phyloP scores from a whole-genome alignment of 257 asterid species.

The Nicotiana sylvestris region DNA sequence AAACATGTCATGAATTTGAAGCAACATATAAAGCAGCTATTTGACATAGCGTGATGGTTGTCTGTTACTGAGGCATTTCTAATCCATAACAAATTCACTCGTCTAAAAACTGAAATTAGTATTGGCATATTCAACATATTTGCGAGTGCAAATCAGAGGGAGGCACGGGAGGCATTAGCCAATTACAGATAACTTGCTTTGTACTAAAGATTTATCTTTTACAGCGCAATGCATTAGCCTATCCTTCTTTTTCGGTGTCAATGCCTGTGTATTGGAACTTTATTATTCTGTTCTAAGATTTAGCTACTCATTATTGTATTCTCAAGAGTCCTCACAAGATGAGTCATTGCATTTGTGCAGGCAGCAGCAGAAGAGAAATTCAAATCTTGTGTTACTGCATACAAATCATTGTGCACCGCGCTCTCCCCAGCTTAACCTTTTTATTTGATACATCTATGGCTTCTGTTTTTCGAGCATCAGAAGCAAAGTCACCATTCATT shows the following conservation, averaged over 20 bases:
- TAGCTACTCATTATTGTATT: neutral
- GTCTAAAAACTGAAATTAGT: neutral
- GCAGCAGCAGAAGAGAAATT: conserved; percentile 77
- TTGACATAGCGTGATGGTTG: neutral
- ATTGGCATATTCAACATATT: neutral
- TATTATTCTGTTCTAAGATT: neutral
- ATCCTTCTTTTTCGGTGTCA: neutral
- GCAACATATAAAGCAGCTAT: neutral
- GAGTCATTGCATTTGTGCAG: conserved; percentile 30
- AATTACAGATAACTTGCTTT: neutral
- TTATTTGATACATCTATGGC: neutral
- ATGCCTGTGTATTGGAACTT: neutral
- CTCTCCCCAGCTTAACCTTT: conserved; percentile 33
- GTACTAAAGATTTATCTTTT: neutral
- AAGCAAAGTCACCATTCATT: neutral
- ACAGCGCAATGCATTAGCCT: neutral
- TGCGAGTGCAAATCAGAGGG: neutral
- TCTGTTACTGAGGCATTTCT: neutral
- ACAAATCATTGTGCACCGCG: conserved; percentile 63
- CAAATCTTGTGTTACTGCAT: conserved; percentile 66
- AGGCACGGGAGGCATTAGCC: no score
- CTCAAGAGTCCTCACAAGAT: neutral
- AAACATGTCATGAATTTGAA: neutral
- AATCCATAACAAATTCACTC: neutral
- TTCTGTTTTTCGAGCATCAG: neutral